phyloP scores from a whole-genome alignment of 2,329 filamentous ascomycete genomes.

The Colletotrichum sublineola region DNA sequence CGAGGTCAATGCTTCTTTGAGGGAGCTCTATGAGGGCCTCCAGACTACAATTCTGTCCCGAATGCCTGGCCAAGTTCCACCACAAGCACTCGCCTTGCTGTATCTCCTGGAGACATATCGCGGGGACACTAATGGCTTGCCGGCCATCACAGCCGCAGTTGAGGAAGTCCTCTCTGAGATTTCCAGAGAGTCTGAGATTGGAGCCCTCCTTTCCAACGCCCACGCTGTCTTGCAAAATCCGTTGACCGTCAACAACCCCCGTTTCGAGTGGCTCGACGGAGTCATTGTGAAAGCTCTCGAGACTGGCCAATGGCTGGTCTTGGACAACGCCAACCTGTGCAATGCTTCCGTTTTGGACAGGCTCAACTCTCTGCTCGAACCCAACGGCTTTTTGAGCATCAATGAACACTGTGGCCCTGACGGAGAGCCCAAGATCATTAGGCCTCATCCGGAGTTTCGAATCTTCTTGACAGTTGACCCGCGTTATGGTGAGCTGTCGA shows the following conservation, averaged over 20 bases:
- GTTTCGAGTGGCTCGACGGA: slow-evolving; percentile 97
- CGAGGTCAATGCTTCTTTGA: slow-evolving; percentile 71
- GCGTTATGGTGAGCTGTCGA: slow-evolving; percentile 90
- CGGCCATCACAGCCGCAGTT: slow-evolving; percentile 55
- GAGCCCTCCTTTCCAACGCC: slow-evolving; percentile 61
- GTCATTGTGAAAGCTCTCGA: slow-evolving; percentile 89
- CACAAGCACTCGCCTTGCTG: slow-evolving; percentile 64
- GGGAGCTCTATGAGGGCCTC: slow-evolving; percentile 64
- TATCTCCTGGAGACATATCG: slow-evolving; percentile 61
- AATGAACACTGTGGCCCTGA: slow-evolving; percentile 91
- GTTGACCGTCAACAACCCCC: slow-evolving; percentile 75
- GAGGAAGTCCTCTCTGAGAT: slow-evolving; percentile 57
- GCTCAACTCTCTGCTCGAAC: slow-evolving; percentile 93
- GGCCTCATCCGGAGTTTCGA: slow-evolving; percentile 87
- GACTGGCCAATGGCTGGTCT: slow-evolving; percentile 89
- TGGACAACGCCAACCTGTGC: slow-evolving; percentile 98
- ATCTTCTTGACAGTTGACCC: slow-evolving; percentile 96
- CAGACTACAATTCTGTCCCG: slow-evolving; percentile 63
- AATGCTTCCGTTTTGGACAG: slow-evolving; percentile 94
- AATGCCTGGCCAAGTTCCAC: slow-evolving; percentile 61
- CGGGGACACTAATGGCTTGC: slow-evolving; percentile 56
- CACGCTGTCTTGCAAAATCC: slow-evolving; percentile 65
- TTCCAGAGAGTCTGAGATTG: slow-evolving; percentile 61
- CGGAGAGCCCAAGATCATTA: slow-evolving; percentile 83
- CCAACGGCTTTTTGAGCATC: slow-evolving; percentile 87